Base-by-base conservation (phyloP, 495 filamentous ascomycete genomes). In the Hypoxylon intermedium region DNA sequence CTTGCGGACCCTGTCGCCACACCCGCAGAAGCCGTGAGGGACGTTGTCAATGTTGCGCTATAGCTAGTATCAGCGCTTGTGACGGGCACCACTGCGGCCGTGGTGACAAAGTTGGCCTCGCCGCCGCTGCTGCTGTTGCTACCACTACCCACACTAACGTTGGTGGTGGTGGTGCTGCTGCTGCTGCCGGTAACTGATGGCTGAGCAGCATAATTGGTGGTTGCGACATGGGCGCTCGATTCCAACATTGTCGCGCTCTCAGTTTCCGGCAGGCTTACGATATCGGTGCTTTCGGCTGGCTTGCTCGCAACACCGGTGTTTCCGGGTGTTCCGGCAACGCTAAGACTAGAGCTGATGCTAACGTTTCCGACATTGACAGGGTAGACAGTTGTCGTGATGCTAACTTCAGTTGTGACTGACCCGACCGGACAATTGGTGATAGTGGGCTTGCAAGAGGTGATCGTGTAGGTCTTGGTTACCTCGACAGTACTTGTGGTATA, bases 381-480 rank as follows among this genome's bases (percentile, higher is more conserved):
- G 56, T 68, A 75, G 40, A 73, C 54, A 41, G 74, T 75, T 0
- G 67, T 71, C 28, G 55, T 57, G 23, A 71, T 54, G 60, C 62
- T 53, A 19, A 72, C 37, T 12, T 69, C 46, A 21, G 66, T 68
- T 18, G 68, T 70, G 38, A 72, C 63, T 15, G 44, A 43, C 26
- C 70, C 67, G 30, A 58, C 72, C 16, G 80, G 81, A 77, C 83
- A 84, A 79, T 83, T 67, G 60, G 80, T 82, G 53, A 86, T 82
- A 36, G 72, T 75, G 34, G 83, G 75, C 65, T 72, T 74, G 76
- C 85, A 87, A 15, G 81, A 84, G 69, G 79, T 85, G 75, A 87
- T 75, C 74, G 83, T 84, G 58, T 80, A 77, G 43, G 78, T 50
- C n/a, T 54, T 54, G 30, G 53, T 56, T 2, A 59, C 42, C 16